Conservation (phyloP, 2,329 filamentous ascomycete species). For the Fusarium albidum region DNA sequence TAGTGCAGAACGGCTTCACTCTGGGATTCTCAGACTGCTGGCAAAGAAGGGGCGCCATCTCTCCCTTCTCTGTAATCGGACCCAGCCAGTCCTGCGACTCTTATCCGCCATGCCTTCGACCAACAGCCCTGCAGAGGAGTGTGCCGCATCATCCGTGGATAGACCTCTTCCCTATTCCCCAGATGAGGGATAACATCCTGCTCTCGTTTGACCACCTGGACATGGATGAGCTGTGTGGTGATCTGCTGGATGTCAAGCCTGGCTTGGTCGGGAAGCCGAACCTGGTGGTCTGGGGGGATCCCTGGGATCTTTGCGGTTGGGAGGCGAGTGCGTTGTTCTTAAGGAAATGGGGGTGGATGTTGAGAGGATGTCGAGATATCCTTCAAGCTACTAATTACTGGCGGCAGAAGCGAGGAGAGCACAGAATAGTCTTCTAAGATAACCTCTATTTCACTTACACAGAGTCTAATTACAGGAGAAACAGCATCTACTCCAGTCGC, state of each 20-base stretch:
- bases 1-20: background rate
- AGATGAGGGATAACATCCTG: slow-evolving; percentile 4
- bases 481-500: no score
- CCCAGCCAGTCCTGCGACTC: background rate
- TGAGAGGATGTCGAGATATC: no score
- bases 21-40: background rate
- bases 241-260: background rate
- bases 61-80: background rate
- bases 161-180: slow-evolving; percentile 2
- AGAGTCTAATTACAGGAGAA: no score
- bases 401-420: no score
- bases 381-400: no score
- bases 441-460: no score
- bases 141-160: slow-evolving; percentile 6
- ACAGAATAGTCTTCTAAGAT: no score
- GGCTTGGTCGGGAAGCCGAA: background rate
- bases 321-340: no score
- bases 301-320: background rate
- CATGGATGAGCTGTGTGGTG: background rate
- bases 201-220: background rate
- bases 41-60: background rate
- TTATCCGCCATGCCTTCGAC: background rate
- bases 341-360: no score
- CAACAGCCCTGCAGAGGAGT: background rate
- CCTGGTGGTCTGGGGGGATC: slow-evolving; percentile 4